Evolutionary conservation across 2,329 filamentous ascomycete species (phyloP), one percentile per base, ranked within the genome.

Genomic region (Orbilia blumenaviensis): DNA sequence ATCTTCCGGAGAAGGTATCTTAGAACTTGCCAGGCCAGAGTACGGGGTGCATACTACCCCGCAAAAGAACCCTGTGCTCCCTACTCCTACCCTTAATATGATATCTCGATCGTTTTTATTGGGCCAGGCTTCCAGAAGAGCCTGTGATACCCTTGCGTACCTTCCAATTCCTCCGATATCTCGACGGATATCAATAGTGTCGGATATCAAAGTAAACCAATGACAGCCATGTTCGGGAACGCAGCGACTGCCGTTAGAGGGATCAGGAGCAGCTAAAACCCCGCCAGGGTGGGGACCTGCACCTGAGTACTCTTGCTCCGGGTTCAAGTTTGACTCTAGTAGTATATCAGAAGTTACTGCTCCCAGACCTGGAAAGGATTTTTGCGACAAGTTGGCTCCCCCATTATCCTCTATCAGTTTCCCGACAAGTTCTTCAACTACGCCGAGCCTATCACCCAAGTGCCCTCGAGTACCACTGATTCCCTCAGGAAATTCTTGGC

Each of bases 351-450:
- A 3, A 14, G 32, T 38, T 5, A 8, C 32, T 8, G 41, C 16
- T n/a, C n/a, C n/a, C n/a, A n/a, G n/a, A 36, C 7, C 16, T 7
- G 1, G 14, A 1, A 32, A 16, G 8, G n/a, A 14, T n/a, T 9
- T n/a, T 36, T 23, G 29, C 52, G 14, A 18, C 4, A 2, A 18
- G 18, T n/a, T n/a, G 10, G 12, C 9, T 3, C 16, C 82, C 77
- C 42, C 29, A 27, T 83, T 81, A 36, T 82, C 82, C n/a, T 84
- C 82, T 58, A 85, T 83, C 0, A 87, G 79, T 66, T 82, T 83
- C 79, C 85, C 83, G 81, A 87, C 84, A 78, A 87, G 82, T 25
- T 82, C 81, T 78, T 87, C 86, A 2, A 87, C 82, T 0, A 84
- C 82, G 18, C 82, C 83, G 2, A 87, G 81, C 1, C 85, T 83